Conservation (phyloP, 768 basidiomycete genomes). For the Suillus occidentalis region DNA sequence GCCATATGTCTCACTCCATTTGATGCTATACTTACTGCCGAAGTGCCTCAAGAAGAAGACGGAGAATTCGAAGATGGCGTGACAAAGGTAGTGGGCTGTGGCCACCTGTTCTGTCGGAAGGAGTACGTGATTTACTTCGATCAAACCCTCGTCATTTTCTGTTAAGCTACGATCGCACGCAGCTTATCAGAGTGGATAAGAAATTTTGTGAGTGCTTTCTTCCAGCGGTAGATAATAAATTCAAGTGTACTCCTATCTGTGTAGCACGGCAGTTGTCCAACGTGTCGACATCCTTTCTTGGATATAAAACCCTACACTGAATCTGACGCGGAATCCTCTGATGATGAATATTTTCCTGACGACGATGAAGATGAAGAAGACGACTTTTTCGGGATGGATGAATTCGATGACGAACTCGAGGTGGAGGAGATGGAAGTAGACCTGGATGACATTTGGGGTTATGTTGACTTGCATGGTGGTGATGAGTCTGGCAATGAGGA, state of each 20-base stretch:
- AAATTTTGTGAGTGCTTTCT: constrained; percentile 42
- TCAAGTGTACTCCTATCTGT: constrained; percentile 6
- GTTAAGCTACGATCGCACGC: background rate
- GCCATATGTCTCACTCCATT: constrained; percentile 66
- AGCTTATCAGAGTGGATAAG: constrained; percentile 71
- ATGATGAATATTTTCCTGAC: constrained; percentile 65
- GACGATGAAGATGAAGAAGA: constrained; percentile 48
- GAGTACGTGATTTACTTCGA: constrained; percentile 46
- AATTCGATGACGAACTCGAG: constrained; percentile 37
- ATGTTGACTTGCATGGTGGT: constrained; percentile 11
- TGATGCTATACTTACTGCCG: constrained; percentile 39
- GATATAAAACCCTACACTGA: constrained; percentile 50
- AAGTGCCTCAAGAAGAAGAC: constrained; percentile 12
- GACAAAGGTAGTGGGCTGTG: constrained; percentile 58
- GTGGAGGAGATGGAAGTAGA: constrained; percentile 41
- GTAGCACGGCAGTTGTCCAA: constrained; percentile 72
- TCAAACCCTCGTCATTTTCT: background rate
- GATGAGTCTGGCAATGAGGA: constrained; percentile 44
- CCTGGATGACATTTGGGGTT: constrained; percentile 18
- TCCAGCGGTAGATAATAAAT: background rate
- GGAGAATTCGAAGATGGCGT: constrained; percentile 36
- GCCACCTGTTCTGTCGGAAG: constrained; percentile 66
- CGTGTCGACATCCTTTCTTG: constrained; percentile 61
- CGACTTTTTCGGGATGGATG: constrained; percentile 39
- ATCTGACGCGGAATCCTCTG: constrained; percentile 64